Conservation (phyloP, 225 moss, liverwort and hornwort genomes). For the Lunularia cruciata region DNA sequence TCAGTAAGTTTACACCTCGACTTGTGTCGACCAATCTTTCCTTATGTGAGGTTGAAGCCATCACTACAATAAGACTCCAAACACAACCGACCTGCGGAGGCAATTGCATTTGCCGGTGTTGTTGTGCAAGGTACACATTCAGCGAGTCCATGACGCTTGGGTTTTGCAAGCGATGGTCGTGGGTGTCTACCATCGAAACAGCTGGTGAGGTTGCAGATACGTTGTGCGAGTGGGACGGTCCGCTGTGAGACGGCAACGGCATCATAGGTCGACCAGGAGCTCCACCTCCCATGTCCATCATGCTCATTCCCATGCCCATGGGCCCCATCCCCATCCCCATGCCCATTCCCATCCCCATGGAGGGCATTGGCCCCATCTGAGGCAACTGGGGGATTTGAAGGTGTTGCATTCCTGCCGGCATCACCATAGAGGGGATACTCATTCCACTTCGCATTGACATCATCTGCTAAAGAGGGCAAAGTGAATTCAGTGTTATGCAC, state of each 20-base stretch:
- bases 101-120: conserved; percentile 70
- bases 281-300: conserved; percentile 64
- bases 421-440: conserved; percentile 76
- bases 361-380: conserved; percentile 61
- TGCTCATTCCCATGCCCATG: conserved; percentile 70
- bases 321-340: conserved; percentile 47
- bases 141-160: conserved; percentile 63
- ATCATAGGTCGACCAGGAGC: conserved; percentile 54
- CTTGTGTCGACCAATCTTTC: neutral
- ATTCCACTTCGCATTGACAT: conserved; percentile 90
- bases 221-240: conserved; percentile 46
- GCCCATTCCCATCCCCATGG: conserved; percentile 57
- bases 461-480: conserved; percentile 52
- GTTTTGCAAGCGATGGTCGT: conserved; percentile 61
- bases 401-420: conserved; percentile 72
- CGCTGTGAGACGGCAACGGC: conserved; percentile 50
- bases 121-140: conserved; percentile 64
- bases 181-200: conserved; percentile 58
- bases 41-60: neutral
- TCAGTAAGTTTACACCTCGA: neutral
- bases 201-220: conserved; percentile 54
- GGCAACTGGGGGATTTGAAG: conserved; percentile 74
- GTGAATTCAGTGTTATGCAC: neutral
- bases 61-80: neutral
- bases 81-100: conserved; percentile 50